Evolutionary conservation across 1,284 basidiomycete genomes (phyloP), one percentile per base, ranked within the genome.

Genomic region (Rhodotorula sp.): DNA sequence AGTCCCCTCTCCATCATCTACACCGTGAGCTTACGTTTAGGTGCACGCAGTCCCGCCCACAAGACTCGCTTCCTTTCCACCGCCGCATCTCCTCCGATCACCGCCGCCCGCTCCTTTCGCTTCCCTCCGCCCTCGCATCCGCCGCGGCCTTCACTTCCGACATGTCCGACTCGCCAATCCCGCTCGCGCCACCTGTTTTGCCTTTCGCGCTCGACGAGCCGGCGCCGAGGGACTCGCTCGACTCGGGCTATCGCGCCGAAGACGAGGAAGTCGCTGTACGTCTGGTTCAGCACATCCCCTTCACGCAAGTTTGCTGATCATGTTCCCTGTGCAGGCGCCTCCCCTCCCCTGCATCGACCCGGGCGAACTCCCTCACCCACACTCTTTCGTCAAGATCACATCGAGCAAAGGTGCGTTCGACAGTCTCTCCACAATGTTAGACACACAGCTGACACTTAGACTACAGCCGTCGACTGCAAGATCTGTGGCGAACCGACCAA

Each of bases 21-120:
- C 91, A 62, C 87, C 89, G 68, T 88, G 88, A 76, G 83, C 74
- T 4, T 73, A 74, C 48, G 48, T 6, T 13, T 18, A 6, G 40
- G 57, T 44, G 72, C 13, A 74, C 91, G 89, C 88, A 89, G 70
- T 81, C 93, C 30, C 88, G 90, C 28, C 89, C 89, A 48, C 91
- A 96, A 79, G 94, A 97, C 77, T 94, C 91, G 75, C 90, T 97
- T 48, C 94, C 94, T 7, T 96, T 95, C 84, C 83, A 95, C 30
- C 88, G 91, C 26, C 88, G 94, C 6, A 89, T 95, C 78, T 94
- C 91, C 79, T 85, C 87, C 69, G 92, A 94, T 76, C 79, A 91
- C 64, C 88, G 90, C 68, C 88, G 89, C 77, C 83, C 75, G 0
- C 74, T 44, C 16, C 40, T 44, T 18, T 44, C 77, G 30, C 50